Conservation (phyloP, 352 stramenopile genomes). For the Globisporangium nagaii region DNA sequence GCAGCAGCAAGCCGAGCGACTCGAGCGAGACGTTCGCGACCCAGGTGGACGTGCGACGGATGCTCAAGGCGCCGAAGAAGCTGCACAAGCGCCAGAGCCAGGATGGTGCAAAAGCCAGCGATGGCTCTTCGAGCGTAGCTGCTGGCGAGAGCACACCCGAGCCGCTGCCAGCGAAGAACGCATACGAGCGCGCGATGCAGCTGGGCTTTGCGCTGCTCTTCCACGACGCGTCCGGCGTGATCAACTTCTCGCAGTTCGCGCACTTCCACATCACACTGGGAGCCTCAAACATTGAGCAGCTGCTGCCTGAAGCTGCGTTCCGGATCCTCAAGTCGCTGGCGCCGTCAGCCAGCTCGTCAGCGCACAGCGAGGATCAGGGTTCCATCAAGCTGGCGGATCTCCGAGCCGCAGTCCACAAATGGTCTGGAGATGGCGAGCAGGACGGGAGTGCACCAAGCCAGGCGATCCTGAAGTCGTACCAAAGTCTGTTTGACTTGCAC, state of each 20-base stretch:
- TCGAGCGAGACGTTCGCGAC: conserved; percentile 56
- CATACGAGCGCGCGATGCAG: conserved; percentile 50
- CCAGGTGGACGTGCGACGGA: conserved; percentile 43
- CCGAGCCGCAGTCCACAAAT: conserved; percentile 33
- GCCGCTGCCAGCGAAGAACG: conserved; percentile 15
- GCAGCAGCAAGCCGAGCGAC: conserved; percentile 27
- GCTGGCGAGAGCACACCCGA: too few species aligned
- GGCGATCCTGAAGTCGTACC: conserved; percentile 10
- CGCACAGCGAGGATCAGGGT: conserved; percentile 19
- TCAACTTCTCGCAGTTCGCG: conserved; percentile 88
- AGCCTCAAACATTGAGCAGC: conserved; percentile 60
- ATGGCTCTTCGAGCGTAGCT: background rate
- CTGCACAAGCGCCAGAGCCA: conserved; percentile 21
- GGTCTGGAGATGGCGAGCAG: conserved; percentile 12
- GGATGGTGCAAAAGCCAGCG: background rate
- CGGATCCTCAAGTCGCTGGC: conserved; percentile 56
- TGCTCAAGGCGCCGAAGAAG: conserved; percentile 41
- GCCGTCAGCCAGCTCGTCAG: background rate
- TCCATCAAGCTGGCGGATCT: conserved; percentile 52
- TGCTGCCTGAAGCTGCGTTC: conserved; percentile 73
- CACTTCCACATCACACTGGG: conserved; percentile 84
- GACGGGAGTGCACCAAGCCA: background rate
- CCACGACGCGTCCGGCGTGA: conserved; percentile 60
- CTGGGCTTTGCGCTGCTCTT: conserved; percentile 68
- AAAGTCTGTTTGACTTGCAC: conserved; percentile 47